Base-by-base conservation (phyloP, 805 yeast genomes). In the Lipomyces kockii region DNA sequence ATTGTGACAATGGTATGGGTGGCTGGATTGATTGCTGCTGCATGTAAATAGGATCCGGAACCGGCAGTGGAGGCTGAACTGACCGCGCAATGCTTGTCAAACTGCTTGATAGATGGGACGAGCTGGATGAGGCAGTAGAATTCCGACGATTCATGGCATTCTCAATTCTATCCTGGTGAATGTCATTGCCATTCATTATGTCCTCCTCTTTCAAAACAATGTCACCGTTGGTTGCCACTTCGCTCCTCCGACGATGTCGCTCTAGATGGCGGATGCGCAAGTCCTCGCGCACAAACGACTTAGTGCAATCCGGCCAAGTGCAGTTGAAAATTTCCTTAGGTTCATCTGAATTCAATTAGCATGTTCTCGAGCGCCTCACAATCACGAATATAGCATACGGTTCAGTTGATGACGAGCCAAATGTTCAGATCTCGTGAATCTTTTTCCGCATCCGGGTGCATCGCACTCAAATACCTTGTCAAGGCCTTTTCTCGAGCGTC, bases 231-330 rank as follows among this genome's bases (percentile, higher is more conserved):
- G 25, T 43, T n/a, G 49, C 20, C 22, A n/a, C 49, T 43, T 43
- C 49, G 53, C 35, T 51, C 17, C 69, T 65, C 29, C 71, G 69
- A 37, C 74, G 71, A 56, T 78, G 80, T 2, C 81, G 74, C 61
- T 77, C 76, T 20, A 75, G 32, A 67, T 78, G 80, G 27, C 80
- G 71, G 11, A 63, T 65, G n/a, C 72, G 70, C 37, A 78, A 68
- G 59, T 78, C 80, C 51, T 78, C 79, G 2, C 80, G 72, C 11
- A 78, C 80, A 76, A 78, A 78, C 29, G 74, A 73, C 63, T 74
- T 75, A 17, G 68, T 61, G 61, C 80, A 78, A 12, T 74, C 77
- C 3, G 74, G 74, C 76, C 78, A 78, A 14, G 73, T 63, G 60
- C 80, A 78, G 27, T 64, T 63, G 60, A 68, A 78, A n/a, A 78